A percentile compares a stretch with the other conserved stretches of the same genome.
Evolutionary conservation across 331 rosid species (phyloP).

Genomic region (Prunus yedoensis): DNA sequence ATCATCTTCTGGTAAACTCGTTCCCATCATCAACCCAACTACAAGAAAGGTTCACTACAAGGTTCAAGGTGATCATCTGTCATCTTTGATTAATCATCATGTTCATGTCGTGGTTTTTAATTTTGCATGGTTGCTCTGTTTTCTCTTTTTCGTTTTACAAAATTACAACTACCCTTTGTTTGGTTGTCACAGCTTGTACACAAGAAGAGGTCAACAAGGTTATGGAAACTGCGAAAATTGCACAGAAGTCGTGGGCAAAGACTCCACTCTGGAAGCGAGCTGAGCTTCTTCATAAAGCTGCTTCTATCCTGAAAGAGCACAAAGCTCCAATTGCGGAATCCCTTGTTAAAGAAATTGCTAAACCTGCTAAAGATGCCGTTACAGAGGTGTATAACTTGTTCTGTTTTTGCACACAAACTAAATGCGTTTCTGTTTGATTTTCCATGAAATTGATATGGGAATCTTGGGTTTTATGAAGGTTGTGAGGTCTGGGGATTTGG

Average conservation of each 20-base stretch:
- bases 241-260: conserved; percentile 93
- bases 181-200: conserved; percentile 62
- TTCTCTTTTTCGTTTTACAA: neutral
- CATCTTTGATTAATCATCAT: neutral
- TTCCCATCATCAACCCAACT: conserved; percentile 85
- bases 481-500: conserved; percentile 95
- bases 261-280: conserved; percentile 98
- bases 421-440: neutral
- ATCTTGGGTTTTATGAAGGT: conserved; percentile 52
- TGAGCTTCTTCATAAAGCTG: conserved; percentile 95
- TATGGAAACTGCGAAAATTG: conserved; percentile 75
- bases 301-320: conserved; percentile 87
- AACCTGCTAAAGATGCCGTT: conserved; percentile 94
- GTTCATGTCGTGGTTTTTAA: neutral
- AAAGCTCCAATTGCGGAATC: conserved; percentile 88
- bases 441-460: conserved; percentile 7
- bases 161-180: neutral
- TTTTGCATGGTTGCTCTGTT: neutral
- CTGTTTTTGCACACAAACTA: neutral
- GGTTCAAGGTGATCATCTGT: conserved; percentile 74
- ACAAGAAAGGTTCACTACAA: conserved; percentile 83
- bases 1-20: conserved; percentile 74
- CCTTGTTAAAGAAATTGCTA: conserved; percentile 89
- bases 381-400: conserved; percentile 58
- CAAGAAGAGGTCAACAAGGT: conserved; percentile 94